Evolutionary conservation across 768 basidiomycete species (phyloP).

Genomic region (Cystobasidium onofrii): DNA sequence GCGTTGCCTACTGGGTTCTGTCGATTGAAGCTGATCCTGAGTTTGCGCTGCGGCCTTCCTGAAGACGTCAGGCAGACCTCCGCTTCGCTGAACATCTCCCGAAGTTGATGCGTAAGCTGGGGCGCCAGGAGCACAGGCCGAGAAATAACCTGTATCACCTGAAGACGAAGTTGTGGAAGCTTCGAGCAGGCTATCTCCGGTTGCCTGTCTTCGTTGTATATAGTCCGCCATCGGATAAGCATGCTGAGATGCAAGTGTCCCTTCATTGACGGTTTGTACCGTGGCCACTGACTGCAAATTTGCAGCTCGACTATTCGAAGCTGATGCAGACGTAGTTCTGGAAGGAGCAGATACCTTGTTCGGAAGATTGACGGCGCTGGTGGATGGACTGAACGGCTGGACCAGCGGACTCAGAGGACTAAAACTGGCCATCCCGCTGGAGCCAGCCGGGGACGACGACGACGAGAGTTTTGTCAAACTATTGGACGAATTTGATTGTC

Average conservation of each 20-base stretch:
- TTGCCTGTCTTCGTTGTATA: not conserved
- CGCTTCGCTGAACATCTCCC: not conserved
- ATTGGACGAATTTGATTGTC: not conserved
- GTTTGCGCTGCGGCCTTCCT: not conserved
- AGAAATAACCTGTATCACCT: not conserved
- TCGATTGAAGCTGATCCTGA: not conserved
- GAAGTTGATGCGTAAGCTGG: not conserved
- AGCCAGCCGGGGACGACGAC: not conserved
- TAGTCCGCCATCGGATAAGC: not conserved
- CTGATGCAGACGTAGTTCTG: not conserved
- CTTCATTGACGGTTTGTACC: too few species aligned
- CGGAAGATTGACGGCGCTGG: not conserved
- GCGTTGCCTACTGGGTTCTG: not conserved
- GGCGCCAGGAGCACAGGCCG: not conserved
- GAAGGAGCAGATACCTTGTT: not conserved
- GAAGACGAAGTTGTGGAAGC: not conserved
- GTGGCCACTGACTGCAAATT: not conserved
- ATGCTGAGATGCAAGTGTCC: not conserved
- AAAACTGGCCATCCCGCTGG: not conserved
- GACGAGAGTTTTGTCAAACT: not conserved
- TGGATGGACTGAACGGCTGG: slow-evolving; percentile 40
- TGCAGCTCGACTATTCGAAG: not conserved
- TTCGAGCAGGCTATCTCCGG: not conserved
- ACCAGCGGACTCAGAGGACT: slow-evolving; percentile 41
- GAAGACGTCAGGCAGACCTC: not conserved